phyloP scores from a whole-genome alignment of 164 flowering plant genomes.

The Saururus chinensis region DNA sequence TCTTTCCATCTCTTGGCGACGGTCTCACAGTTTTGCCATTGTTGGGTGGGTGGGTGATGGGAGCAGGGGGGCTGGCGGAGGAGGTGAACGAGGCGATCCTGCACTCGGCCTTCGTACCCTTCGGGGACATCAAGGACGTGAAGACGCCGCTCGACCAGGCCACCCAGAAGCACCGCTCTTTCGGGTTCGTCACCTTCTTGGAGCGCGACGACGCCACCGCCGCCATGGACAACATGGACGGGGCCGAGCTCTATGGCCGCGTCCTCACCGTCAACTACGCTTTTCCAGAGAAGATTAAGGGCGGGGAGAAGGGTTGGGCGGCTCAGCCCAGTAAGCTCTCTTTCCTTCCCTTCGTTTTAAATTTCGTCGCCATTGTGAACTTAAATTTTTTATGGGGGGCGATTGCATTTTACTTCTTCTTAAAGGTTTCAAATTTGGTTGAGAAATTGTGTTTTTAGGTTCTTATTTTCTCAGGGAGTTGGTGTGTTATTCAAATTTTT shows the following conservation, averaged over 20 bases:
- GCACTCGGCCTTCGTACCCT: conserved; percentile 85
- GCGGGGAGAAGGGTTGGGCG: conserved; percentile 99
- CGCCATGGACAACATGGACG: conserved; percentile 98
- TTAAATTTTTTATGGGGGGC: background rate
- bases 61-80: conserved; percentile 78
- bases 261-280: conserved; percentile 95
- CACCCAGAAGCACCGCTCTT: conserved; percentile 92
- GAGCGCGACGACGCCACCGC: conserved; percentile 84
- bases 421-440: no score
- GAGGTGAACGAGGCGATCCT: conserved; percentile 87
- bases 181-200: conserved; percentile 91
- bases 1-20: background rate
- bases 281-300: conserved; percentile 91
- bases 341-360: background rate
- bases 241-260: conserved; percentile 87
- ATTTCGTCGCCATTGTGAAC: background rate
- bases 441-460: no score
- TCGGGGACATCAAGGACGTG: conserved; percentile 96
- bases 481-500: no score
- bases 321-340: conserved; percentile 80
- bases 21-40: no score
- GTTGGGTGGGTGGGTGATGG: no score
- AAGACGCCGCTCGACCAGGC: conserved; percentile 93
- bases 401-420: no score
- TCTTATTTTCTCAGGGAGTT: no score